Base-by-base conservation (phyloP, 129 eudicot genomes). In the Glebionis coronaria region DNA sequence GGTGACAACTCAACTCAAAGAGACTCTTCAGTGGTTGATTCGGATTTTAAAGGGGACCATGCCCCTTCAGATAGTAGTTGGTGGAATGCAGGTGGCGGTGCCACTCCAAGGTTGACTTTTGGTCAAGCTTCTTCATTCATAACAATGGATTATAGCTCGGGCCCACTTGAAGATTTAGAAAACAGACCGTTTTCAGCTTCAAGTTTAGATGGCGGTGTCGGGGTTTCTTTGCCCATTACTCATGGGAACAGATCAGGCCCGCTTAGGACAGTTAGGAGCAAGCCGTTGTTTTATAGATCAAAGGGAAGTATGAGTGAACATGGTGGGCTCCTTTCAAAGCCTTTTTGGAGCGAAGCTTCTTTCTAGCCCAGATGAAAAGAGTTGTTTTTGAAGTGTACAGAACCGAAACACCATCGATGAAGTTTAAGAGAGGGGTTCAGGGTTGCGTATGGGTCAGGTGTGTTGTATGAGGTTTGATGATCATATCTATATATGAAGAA, bases 121-220 rank as follows among this genome's bases (percentile, higher is more conserved):
- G 97, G 91, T 50, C 91, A 82, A 27, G 83, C 91, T 21, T 84
- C 91, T 19, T 70, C 88, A 25, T 87, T 87, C 49, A 78, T 91
- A 51, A 91, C 97, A 15, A 91, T 91, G 97, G 97, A 91, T 45
- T 91, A 83, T 61, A 91, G 97, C 64, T 87, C 93, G 0, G 95
- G 90, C 44, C 95, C 97, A 14, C 92, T 91, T 40, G 97, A 87
- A 16, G 88, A 81, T 35, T 1, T 81, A 42, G 90, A 83, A 59
- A 81, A 85, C 66, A 57, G 95, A 72, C 75, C 77, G 60, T 82
- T 82, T 74, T 78, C 95, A 9, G 79, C 83, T 65, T 82, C 91
- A 44, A 81, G 91, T 52, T 83, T 89, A 18, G 80, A 53, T 1
- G 83, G 76, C 20, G 80, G 82, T 51, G 61, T 72, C 0, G 67